These are phyloP conservation scores for Irpex sp. DNA, from an alignment of 1,284 basidiomycete species.

Conservation along the genomic window DNA sequence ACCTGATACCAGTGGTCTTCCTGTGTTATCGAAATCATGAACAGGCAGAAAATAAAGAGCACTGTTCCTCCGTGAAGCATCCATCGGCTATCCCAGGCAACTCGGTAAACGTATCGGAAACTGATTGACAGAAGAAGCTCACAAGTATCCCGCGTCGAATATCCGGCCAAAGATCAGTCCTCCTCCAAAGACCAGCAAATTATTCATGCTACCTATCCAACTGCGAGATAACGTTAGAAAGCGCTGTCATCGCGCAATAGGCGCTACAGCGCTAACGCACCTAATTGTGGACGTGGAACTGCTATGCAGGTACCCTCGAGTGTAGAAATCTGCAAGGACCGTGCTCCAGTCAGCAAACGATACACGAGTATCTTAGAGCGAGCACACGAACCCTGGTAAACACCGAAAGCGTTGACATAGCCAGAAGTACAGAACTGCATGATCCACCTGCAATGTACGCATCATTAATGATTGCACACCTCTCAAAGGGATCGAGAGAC, in stretches of 20 bases:
- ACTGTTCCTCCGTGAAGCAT: slow-evolving; percentile 22
- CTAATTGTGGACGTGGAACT: slow-evolving; percentile 41
- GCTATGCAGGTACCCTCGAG: slow-evolving; percentile 37
- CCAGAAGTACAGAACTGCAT: slow-evolving; percentile 1
- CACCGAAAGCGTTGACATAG: slow-evolving; percentile 20
- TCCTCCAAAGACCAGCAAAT: slow-evolving; percentile 30
- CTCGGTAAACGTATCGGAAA: not conserved
- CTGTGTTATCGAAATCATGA: slow-evolving; percentile 32
- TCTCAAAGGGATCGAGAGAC: not conserved
- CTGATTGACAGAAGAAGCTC: slow-evolving; percentile 2
- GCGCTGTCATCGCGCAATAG: slow-evolving; percentile 22
- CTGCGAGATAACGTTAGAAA: slow-evolving; percentile 21
- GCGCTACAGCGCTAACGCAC: slow-evolving; percentile 1
- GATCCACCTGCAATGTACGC: not conserved
- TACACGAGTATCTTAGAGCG: slow-evolving; percentile 7
- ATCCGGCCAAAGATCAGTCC: slow-evolving; percentile 30
- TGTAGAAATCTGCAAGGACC: slow-evolving; percentile 41
- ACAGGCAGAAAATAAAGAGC: slow-evolving; percentile 28
- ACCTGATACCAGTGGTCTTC: slow-evolving; percentile 30
- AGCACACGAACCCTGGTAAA: slow-evolving; percentile 21
- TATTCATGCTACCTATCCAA: slow-evolving; percentile 34
- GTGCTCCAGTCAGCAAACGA: slow-evolving; percentile 14
- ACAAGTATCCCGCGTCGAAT: slow-evolving; percentile 36
- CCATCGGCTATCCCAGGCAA: slow-evolving; percentile 21
- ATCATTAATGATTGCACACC: not conserved